A percentile compares a stretch with the other conserved stretches of the same genome.
Conservation (phyloP, 345 rosid genomes). For the Eucalyptus albens region DNA sequence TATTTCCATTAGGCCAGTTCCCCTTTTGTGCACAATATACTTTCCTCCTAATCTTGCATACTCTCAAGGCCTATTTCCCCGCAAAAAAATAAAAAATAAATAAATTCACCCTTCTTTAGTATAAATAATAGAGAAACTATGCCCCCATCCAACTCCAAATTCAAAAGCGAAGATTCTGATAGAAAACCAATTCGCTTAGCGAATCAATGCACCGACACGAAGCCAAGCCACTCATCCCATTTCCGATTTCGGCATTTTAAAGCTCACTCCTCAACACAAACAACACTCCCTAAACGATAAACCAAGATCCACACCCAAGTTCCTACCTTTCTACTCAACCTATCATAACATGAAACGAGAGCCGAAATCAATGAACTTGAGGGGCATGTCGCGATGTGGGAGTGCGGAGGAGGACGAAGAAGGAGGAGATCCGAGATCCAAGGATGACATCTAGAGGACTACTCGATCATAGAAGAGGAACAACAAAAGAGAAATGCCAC, state of each 20-base stretch:
- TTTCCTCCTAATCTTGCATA: not conserved
- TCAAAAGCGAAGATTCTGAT: not conserved
- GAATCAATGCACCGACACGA: not conserved
- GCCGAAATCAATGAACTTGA: not conserved
- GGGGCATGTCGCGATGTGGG: constrained; percentile 4
- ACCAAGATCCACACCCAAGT: not conserved
- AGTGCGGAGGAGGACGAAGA: not conserved
- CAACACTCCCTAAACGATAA: not conserved
- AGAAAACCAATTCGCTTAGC: not conserved
- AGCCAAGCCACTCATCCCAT: not conserved
- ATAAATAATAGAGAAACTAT: not conserved
- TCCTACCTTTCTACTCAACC: not conserved
- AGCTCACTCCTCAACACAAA: not conserved
- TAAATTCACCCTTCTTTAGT: not conserved
- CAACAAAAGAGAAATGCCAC: too few relatives aligned
- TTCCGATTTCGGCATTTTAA: not conserved
- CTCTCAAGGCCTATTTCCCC: not conserved
- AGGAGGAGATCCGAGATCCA: constrained; percentile 66
- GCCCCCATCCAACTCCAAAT: not conserved
- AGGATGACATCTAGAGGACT: constrained; percentile 75
- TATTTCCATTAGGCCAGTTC: too few relatives aligned
- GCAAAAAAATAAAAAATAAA: not conserved
- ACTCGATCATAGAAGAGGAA: constrained; percentile 27
- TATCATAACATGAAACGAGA: not conserved
- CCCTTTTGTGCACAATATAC: not conserved